Evolutionary conservation across 73 alveolate species (phyloP).

Genomic region (Uronychia binucleata): DNA sequence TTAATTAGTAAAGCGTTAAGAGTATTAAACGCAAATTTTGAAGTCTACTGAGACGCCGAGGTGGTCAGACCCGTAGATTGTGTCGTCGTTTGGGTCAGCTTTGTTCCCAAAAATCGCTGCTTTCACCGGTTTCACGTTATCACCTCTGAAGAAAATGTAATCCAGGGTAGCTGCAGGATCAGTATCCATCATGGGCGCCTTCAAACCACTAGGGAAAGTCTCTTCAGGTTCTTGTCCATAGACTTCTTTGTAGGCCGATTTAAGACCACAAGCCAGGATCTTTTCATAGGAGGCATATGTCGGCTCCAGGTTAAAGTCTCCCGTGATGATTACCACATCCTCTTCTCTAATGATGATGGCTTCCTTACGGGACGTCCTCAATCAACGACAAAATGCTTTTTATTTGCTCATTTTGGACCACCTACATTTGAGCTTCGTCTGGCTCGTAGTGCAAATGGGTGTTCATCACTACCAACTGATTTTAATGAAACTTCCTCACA

Average conservation of each 20-base stretch:
- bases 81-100: slow-evolving; percentile 10
- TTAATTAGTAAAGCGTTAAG: too few species aligned
- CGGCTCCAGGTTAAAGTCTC: slow-evolving; percentile 74
- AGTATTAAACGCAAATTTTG: too few species aligned
- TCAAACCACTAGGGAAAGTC: slow-evolving; percentile 84
- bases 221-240: slow-evolving; percentile 74
- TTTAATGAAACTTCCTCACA: too few species aligned
- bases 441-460: slow-evolving; percentile 76
- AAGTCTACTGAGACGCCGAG: background rate
- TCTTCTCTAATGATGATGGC: too few species aligned
- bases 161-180: slow-evolving; percentile 79
- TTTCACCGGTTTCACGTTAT: background rate
- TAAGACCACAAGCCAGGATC: slow-evolving; percentile 45
- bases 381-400: slow-evolving; percentile 44
- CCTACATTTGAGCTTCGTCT: slow-evolving; percentile 38
- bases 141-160: slow-evolving; percentile 53
- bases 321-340: slow-evolving; percentile 55
- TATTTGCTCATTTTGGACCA: slow-evolving; percentile 44
- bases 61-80: slow-evolving; percentile 52
- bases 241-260: slow-evolving; percentile 44
- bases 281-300: slow-evolving; percentile 48
- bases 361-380: background rate
- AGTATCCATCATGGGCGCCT: slow-evolving; percentile 79
- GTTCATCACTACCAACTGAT: slow-evolving; percentile 58
- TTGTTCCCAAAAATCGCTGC: slow-evolving; percentile 5